A percentile compares a stretch with the other conserved stretches of the same genome.
Conservation (phyloP, 352 stramenopile genomes). For the Phytophthora megakarya region DNA sequence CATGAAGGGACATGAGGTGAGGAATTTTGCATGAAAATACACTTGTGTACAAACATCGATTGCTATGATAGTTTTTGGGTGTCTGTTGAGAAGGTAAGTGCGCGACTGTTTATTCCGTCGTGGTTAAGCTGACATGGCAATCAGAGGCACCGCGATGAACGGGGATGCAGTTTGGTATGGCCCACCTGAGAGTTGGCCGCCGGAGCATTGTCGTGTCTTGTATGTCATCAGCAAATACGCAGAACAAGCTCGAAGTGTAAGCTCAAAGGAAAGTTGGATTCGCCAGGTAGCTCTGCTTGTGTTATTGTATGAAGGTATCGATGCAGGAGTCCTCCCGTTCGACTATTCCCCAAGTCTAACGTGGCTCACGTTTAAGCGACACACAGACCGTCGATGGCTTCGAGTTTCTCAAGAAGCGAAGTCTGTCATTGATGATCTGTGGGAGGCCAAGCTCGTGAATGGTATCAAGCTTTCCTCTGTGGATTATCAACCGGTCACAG, state of each 20-base stretch:
- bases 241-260: conserved; percentile 77
- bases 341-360: conserved; percentile 95
- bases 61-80: conserved; percentile 19
- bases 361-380: conserved; percentile 90
- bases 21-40: conserved; percentile 34
- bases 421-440: conserved; percentile 95
- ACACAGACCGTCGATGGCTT: conserved; percentile 82
- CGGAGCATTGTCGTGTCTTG: conserved; percentile 95
- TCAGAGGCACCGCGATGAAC: conserved; percentile 5
- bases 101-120: conserved; percentile 19
- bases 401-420: conserved; percentile 96
- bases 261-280: conserved; percentile 94
- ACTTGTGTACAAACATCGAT: conserved; percentile 15
- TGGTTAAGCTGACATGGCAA: not conserved
- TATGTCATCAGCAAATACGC: conserved; percentile 96
- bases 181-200: conserved; percentile 63
- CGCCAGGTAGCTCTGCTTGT: conserved; percentile 94
- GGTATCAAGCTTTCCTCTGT: conserved; percentile 93
- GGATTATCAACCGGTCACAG: conserved; percentile 95
- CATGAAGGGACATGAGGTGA: conserved; percentile 14
- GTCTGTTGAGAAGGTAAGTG: conserved; percentile 20
- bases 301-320: conserved; percentile 96
- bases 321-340: conserved; percentile 92
- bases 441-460: conserved; percentile 95
- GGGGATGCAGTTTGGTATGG: conserved; percentile 58